Base-by-base conservation (phyloP, 2,329 filamentous ascomycete genomes). In the Sphaceloma murrayae region DNA sequence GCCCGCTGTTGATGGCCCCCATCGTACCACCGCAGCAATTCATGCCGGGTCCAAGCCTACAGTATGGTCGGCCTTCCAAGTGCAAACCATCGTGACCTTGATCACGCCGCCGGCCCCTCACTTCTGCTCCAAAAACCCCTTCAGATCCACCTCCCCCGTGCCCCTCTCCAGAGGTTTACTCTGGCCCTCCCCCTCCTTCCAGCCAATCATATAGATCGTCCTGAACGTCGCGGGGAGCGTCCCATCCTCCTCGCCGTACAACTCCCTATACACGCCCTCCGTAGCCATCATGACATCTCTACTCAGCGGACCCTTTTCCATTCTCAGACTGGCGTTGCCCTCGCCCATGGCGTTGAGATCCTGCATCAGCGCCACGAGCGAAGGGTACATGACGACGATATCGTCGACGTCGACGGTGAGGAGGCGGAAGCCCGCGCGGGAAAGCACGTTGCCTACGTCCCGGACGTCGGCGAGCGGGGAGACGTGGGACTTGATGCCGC, bases 181-280 rank as follows among this genome's bases (percentile, higher is more conserved):
- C 65, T 96, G 88, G 43, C 80, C 76, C 21, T 75, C 73, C 2
- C 84, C 81, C 53, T 88, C 84, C 60, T 89, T 93, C 91, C 91
- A 98, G 0, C 91, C 91, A 63, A 98, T 98, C 88, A 96, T 95
- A 63, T 91, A 94, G 49, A 98, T 95, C 54, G 94, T 74, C 53
- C 91, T 75, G 59, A 95, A 98, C 0, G 91, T 98, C 1, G 91
- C 91, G 1, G 91, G 91, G 2, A 72, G 53, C 2, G 68, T 76
- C 14, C 75, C 82, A 55, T 85, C 82, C 32, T 79, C 74, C 39
- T 93, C 87, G 13, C 85, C 88, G 62, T 98, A 87, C 46, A 98
- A 66, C 58, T 82, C 80, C 36, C 78, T 74, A 61, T 98, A 98
- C 46, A 98, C 94, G 30, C 78, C 84, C 52, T 96, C 85, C 18